These are phyloP conservation scores for Coccinonectria pachysandricola DNA, from an alignment of 2,329 filamentous ascomycete species.

Conservation along the genomic window DNA sequence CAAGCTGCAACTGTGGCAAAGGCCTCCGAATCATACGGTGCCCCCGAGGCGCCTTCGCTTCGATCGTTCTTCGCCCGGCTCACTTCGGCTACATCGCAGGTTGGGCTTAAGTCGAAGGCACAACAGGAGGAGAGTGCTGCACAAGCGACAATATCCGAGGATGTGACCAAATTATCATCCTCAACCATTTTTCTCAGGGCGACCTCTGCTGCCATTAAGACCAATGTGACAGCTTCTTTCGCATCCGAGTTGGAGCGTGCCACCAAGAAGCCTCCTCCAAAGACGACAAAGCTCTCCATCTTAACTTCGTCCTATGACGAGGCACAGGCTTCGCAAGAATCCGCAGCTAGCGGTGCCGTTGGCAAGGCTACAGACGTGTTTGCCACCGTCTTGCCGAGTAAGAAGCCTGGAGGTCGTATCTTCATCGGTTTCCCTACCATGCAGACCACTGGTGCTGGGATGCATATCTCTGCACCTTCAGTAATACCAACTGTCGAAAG, in stretches of 20 bases:
- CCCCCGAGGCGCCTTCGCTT: constrained; percentile 48
- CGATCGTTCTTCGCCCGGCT: constrained; percentile 72
- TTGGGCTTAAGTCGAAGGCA: constrained; percentile 40
- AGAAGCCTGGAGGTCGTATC: constrained; percentile 70
- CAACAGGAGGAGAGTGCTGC: constrained; percentile 52
- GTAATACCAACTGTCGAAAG: constrained; percentile 96
- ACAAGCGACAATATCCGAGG: constrained; percentile 55
- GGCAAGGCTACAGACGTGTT: constrained; percentile 68
- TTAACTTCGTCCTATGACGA: constrained; percentile 88
- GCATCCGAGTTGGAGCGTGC: constrained; percentile 83
- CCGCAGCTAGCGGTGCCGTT: constrained; percentile 31
- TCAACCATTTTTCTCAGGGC: constrained; percentile 83
- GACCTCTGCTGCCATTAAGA: constrained; percentile 73
- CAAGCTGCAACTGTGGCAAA: constrained; percentile 31
- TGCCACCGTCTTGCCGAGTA: constrained; percentile 77
- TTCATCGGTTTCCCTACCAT: constrained; percentile 98
- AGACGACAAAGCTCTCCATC: constrained; percentile 73
- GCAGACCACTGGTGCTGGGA: constrained; percentile 87
- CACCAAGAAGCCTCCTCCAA: constrained; percentile 94
- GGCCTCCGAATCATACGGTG: constrained; percentile 38
- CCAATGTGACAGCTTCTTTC: constrained; percentile 61
- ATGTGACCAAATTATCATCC: constrained; percentile 58
- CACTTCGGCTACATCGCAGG: constrained; percentile 46
- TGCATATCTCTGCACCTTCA: constrained; percentile 91
- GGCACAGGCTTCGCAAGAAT: constrained; percentile 51